Evolutionary conservation across 257 asterid species (phyloP), one percentile per base, ranked within the genome.

Genomic region (Dorcoceras hygrometricum): DNA sequence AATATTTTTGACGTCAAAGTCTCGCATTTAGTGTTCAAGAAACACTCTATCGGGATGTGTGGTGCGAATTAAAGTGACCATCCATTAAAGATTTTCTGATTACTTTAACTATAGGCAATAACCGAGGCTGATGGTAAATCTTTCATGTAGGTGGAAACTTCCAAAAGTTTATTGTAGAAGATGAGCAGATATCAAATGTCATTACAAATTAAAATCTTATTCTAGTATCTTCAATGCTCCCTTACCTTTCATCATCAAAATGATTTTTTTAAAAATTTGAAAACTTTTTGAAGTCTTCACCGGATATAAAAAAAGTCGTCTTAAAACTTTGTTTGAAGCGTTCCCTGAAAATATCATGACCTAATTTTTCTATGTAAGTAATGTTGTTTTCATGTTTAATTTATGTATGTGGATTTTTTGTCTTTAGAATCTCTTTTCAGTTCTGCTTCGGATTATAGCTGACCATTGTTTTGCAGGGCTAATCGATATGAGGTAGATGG

Each of bases 401-500:
- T 39, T 57, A 50, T 28, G 29, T 20, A 12, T 31, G 3, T 31
- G 19, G 23, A 10, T 62, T 6, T 32, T 58, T 28, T 43, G 62
- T 65, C 63, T 69, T 55, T 64, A 28, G 31, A 65, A 46, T 19
- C 18, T 20, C 25, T 5, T 56, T 67, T 65, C 48, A 10, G 12
- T 23, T 62, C n/a, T 58, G 74, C 59, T 70, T 65, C 73, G 72
- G 60, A 78, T 69, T 62, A 56, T 72, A 23, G 62, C n/a, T 29
- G 27, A 31, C 22, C 53, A 62, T 62, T 63, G 65, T 63, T 69
- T 25, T 73, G 75, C 94, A 94, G 99, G 59, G 89, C 99, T 76
- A 90, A 90, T 81, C 82, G 98, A 70, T 94, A 94, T 72, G 99
- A 94, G 80, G 96, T 94, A 32, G 99, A 94, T 81, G 99, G 99